Base-by-base conservation (phyloP, 2,329 filamentous ascomycete genomes). In the Hypomyces rosellus region DNA sequence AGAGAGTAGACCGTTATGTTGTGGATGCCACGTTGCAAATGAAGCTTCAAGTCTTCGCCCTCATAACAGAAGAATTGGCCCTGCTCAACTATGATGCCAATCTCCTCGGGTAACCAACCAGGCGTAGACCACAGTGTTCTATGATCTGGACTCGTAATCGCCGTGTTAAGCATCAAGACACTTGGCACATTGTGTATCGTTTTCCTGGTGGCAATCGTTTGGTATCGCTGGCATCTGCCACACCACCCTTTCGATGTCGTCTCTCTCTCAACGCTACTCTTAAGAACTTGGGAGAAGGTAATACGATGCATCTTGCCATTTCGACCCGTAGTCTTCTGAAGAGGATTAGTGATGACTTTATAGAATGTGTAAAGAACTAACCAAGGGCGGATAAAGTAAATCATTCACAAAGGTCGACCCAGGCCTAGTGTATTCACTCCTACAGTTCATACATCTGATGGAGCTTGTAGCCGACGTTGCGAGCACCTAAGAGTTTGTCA, bases 21-120 rank as follows among this genome's bases (percentile, higher is more conserved):
- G 52, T 91, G 87, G 6, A 85, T 85, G 18, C 87, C 88, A 33
- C 86, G 81, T 61, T 92, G 85, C 18, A 95, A 70, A 59, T 93
- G 88, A 44, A 88, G 70, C 63, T 85, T 86, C 56, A 99, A 69
- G 60, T 97, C 91, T 48, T 95, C 86, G 2, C 93, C 92, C 67
- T 99, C 91, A 57, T 90, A 97, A 67, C 91, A 96, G 68, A 89
- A 91, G 63, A 97, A 88, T 62, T 95, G 88, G n/a, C 89, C 89
- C 60, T 88, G 82, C 53, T 95, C 88, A 51, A 96, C 82, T 51
- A 95, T 88, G 61, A 99, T 82, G 36, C 93, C 93, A 60, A 99
- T 91, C 65, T 97, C 90, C 62, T 93, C 87, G 0, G 93, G 93
- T 12, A 99, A 74, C 85, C 92, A 99, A 14, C 88, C 89, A 1